phyloP scores from a whole-genome alignment of 164 flowering plant genomes.

The Aristolochia fimbriata region DNA sequence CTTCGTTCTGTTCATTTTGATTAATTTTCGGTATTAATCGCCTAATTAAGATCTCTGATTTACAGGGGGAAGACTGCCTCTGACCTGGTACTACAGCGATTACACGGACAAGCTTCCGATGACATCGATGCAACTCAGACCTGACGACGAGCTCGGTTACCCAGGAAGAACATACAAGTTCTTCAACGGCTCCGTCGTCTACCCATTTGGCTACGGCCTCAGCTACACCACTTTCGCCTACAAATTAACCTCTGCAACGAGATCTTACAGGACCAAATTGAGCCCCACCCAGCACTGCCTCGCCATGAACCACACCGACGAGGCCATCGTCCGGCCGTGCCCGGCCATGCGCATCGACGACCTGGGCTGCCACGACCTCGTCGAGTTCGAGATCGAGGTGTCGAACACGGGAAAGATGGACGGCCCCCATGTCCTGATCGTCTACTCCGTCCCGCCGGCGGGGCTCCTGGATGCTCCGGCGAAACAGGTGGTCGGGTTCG shows the following conservation, averaged over 20 bases:
- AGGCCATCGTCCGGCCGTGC: neutral
- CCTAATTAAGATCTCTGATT: slow-evolving; percentile 13
- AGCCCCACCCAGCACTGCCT: slow-evolving; percentile 14
- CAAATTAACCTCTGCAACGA: neutral
- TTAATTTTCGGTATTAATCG: too few species aligned
- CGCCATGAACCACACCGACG: neutral
- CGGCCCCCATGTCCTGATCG: slow-evolving; percentile 1
- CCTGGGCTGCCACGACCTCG: neutral
- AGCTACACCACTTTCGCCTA: slow-evolving; percentile 26
- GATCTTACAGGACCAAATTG: neutral
- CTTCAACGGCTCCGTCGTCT: slow-evolving; percentile 23
- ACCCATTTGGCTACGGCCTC: slow-evolving; percentile 30
- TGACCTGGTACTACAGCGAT: slow-evolving; percentile 55
- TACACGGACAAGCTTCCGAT: slow-evolving; percentile 23
- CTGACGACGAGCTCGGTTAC: slow-evolving; percentile 9
- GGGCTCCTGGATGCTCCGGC: neutral
- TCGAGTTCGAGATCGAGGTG: slow-evolving; percentile 2
- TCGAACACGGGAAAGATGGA: neutral
- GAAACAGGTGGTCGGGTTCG: slow-evolving; percentile 3
- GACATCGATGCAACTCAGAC: slow-evolving; percentile 34
- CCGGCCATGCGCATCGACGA: neutral
- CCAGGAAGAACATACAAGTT: slow-evolving; percentile 45
- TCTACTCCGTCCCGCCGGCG: neutral
- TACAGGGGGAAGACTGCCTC: slow-evolving; percentile 59
- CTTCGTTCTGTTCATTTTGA: neutral